Evolutionary conservation across 495 filamentous ascomycete species (phyloP).

Genomic region (Lasiosphaeriaceae sp.): DNA sequence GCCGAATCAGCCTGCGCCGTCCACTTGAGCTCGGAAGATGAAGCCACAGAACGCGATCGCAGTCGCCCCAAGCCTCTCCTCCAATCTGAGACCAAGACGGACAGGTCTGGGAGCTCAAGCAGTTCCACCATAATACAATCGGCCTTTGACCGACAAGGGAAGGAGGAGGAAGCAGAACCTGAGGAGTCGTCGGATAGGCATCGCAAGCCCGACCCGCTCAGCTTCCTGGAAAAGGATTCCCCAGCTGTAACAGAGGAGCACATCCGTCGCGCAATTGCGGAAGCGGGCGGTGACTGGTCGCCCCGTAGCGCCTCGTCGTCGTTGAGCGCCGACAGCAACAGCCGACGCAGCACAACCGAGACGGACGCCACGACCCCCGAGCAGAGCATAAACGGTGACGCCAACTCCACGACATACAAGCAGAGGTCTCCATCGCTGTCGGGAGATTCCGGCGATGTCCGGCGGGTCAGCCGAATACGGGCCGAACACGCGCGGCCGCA

Average conservation of each 20-base stretch:
- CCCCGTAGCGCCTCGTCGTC: conserved; percentile 31
- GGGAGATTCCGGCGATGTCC: neutral
- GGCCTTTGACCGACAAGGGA: neutral
- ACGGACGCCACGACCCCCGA: conserved; percentile 46
- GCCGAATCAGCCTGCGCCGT: neutral
- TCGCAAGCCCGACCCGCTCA: conserved; percentile 24
- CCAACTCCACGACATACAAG: neutral
- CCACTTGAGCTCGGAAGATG: neutral
- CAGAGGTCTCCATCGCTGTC: neutral
- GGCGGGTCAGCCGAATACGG: neutral
- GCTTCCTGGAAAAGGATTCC: conserved; percentile 32
- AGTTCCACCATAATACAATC: neutral
- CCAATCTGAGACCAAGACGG: neutral
- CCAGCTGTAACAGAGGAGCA: conserved; percentile 27
- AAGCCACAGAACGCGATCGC: neutral
- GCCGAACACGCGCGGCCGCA: neutral
- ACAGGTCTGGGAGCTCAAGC: neutral
- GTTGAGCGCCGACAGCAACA: conserved; percentile 34
- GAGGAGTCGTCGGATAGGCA: neutral
- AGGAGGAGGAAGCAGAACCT: neutral
- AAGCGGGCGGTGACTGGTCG: conserved; percentile 24
- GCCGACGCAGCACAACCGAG: conserved; percentile 32
- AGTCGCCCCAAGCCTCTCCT: neutral
- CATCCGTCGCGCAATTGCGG: conserved; percentile 27
- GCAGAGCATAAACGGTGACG: conserved; percentile 28